Base-by-base conservation (phyloP, 2,329 filamentous ascomycete species). In the Keithomyces neogunnii region DNA sequence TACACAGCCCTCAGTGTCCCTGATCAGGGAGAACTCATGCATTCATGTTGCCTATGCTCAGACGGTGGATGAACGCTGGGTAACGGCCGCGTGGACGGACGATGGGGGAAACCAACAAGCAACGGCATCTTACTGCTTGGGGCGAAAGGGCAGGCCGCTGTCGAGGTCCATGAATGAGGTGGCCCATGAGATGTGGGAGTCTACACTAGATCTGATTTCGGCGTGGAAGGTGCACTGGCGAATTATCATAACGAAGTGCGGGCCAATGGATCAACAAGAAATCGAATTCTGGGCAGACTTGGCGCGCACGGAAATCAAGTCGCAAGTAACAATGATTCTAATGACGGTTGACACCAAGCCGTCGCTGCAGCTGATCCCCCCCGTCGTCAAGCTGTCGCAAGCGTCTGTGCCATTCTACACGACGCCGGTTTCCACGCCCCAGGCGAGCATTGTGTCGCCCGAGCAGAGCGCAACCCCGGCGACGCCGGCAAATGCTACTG, bases 21-120 rank as follows among this genome's bases (percentile, higher is more conserved):
- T 92, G 5, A 73, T 93, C 49, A 81, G 86, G 51, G 88, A 93
- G 63, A 89, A 90, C 57, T 87, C 83, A 0, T 86, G 86, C 60
- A 81, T 95, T 32, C 89, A 95, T 63, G 72, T 95, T 44, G 87
- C 85, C 1, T 95, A 95, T 61, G 81, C 86, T 2, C 77, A 84
- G 51, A 91, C 87, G 60, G 73, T 84, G 9, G 87, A 92, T 63
- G 81, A 85, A 26, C 74, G 84, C 7, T 95, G 89, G 89, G 71
- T 93, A 38, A 85, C 84, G 10, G 86, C 82, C 5, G 85, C 86
- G 0, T 95, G 89, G 89, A 88, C 85, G 1, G 88, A 95, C 62
- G 88, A 83, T 57, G 79, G 80, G 30, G 89, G 89, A 2, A 81
- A 80, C 53, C 81, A 86, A 54, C 86, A 91, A 63, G 81, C 84